These are phyloP conservation scores for Rhizopogon vinicolor DNA, from an alignment of 768 basidiomycete genomes.

Conservation along the genomic window DNA sequence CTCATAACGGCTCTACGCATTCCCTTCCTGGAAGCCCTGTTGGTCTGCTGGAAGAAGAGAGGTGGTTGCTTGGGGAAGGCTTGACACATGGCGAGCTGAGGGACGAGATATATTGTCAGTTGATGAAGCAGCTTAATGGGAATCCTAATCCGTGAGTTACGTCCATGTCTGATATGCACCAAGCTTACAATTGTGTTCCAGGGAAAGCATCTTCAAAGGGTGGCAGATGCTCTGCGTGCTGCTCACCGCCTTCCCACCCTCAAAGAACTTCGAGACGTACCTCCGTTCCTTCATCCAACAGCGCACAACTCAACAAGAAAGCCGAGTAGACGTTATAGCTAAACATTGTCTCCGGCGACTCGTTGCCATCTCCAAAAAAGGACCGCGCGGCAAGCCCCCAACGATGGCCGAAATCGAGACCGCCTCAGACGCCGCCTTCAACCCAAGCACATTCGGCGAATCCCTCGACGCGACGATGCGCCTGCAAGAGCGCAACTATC, in stretches of 20 bases:
- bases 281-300: constrained; percentile 75
- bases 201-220: constrained; percentile 84
- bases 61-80: constrained; percentile 81
- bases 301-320: constrained; percentile 61
- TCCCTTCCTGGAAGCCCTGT: constrained; percentile 39
- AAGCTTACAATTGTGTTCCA: constrained; percentile 21
- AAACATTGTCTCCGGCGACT: constrained; percentile 86
- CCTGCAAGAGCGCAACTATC: constrained; percentile 83
- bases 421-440: constrained; percentile 93
- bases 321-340: constrained; percentile 85
- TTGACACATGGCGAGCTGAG: constrained; percentile 77
- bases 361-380: constrained; percentile 70
- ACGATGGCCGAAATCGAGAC: constrained; percentile 85
- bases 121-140: constrained; percentile 85
- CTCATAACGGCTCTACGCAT: constrained; percentile 37
- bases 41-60: constrained; percentile 73
- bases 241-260: constrained; percentile 89
- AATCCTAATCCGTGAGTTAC: constrained; percentile 73
- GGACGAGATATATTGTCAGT: constrained; percentile 91
- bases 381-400: constrained; percentile 82
- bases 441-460: constrained; percentile 92
- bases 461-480: constrained; percentile 80
- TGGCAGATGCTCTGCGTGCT: constrained; percentile 93
- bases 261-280: constrained; percentile 87
- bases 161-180: neutral